Conservation (phyloP, 208 protist genomes). For the Crithidia sp. region DNA sequence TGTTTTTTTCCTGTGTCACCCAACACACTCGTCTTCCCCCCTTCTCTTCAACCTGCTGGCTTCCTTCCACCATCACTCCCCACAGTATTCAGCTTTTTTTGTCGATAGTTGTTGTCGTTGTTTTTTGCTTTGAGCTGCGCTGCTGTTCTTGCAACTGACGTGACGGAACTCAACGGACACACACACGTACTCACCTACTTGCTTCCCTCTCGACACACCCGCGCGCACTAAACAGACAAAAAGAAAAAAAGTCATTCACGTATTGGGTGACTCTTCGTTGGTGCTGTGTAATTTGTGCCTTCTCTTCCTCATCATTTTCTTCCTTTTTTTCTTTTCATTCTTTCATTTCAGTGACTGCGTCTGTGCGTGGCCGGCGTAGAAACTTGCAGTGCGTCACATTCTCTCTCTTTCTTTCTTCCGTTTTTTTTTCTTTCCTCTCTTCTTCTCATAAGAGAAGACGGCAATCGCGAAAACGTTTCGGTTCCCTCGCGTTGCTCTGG, state of each 20-base stretch:
- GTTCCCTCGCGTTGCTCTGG: slow-evolving; percentile 9
- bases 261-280: neutral
- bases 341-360: neutral
- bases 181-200: slow-evolving; percentile 7
- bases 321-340: neutral
- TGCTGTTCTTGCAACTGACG: too few species aligned
- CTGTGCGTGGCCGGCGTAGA: neutral
- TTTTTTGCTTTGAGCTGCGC: too few species aligned
- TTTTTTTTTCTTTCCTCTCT: neutral
- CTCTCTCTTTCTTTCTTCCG: slow-evolving; percentile 3
- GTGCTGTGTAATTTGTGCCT: neutral
- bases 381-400: neutral
- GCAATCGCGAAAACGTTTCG: slow-evolving; percentile 9
- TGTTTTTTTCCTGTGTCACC: too few species aligned
- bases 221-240: too few species aligned
- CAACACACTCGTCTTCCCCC: too few species aligned
- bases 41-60: too few species aligned
- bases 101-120: too few species aligned
- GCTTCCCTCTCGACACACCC: too few species aligned
- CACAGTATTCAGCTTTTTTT: too few species aligned
- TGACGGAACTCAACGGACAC: neutral
- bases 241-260: neutral
- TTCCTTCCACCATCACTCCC: too few species aligned
- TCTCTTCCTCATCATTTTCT: neutral
- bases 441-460: neutral